phyloP scores from a whole-genome alignment of 768 basidiomycete species.

The Pholiota microspora region DNA sequence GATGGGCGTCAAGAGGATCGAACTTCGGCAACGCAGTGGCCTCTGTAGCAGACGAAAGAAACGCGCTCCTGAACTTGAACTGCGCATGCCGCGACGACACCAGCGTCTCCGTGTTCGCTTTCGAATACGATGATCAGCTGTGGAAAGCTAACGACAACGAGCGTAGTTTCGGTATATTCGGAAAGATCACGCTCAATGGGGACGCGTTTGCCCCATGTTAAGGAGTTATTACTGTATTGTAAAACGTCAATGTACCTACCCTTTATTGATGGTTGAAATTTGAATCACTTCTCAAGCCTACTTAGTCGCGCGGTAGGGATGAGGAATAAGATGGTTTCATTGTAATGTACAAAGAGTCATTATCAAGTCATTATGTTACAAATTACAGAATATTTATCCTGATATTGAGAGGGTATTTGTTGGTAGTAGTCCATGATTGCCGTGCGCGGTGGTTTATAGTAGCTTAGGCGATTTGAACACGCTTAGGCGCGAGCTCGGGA shows the following conservation, averaged over 20 bases:
- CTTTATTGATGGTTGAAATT: too few species aligned
- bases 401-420: too few species aligned
- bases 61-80: constrained; percentile 33
- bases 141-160: constrained; percentile 40
- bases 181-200: constrained; percentile 28
- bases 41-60: constrained; percentile 29
- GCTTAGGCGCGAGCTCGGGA: constrained; percentile 28
- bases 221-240: not conserved
- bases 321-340: too few species aligned
- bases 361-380: too few species aligned
- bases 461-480: not conserved
- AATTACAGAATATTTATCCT: too few species aligned
- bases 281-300: too few species aligned
- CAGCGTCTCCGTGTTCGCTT: constrained; percentile 35
- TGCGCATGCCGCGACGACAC: constrained; percentile 34
- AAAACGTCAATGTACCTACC: too few species aligned
- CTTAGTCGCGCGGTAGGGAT: too few species aligned
- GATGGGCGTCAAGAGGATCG: constrained; percentile 39
- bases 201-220: constrained; percentile 9
- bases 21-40: constrained; percentile 27
- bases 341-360: too few species aligned
- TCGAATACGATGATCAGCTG: constrained; percentile 40
- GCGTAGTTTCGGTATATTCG: constrained; percentile 38
- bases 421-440: too few species aligned
- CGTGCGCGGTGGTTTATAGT: too few species aligned